Evolutionary conservation across 2,329 filamentous ascomycete genomes (phyloP), one percentile per base, ranked within the genome.

Genomic region (Colletotrichum sp.): DNA sequence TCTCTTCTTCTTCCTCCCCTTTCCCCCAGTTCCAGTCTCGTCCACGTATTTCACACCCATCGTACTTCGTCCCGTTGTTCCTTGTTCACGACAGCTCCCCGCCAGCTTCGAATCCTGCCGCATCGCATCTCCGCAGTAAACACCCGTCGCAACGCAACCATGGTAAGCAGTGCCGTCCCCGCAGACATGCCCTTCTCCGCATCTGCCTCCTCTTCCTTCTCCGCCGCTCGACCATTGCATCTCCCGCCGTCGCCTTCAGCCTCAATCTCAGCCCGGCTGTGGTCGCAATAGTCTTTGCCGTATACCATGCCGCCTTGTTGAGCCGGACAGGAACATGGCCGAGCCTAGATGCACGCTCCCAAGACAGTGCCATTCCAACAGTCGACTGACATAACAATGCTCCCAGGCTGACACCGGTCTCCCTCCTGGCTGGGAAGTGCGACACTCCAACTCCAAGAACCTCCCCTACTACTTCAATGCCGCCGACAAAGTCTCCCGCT

Each of bases 381-480:
- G 34, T n/a, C n/a, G 32, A 28, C 57, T 76, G 52, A 76, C 65
- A 63, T 21, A 65, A 39, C 18, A 64, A 10, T 34, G 18, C 60
- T 14, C 13, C 6, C 80, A 94, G 92, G 87, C 91, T 82, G 94
- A 96, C 72, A 93, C 94, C 80, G 96, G 96, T 84, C 92, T 98
- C 78, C 96, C 96, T 77, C 85, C 92, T 66, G 92, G 93, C 85
- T 98, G 96, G 96, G 97, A 99, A 88, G 95, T 99, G 83, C 95
- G 97, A 85, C 95, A 98, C 88, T 98, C 95, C 85, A 98, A 98
- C 89, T 98, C 95, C 86, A 99, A 98, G 89, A 98, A 98, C 87
- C 94, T 99, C 43, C 97, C 97, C 48, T 99, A 99, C 90, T 99
- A 99, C 89, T 99, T 98, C 93, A 98, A 98, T 87, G 89, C 94